Percentiles rank a stretch among this genome's conserved stretches.
Evolutionary conservation across 2,329 filamentous ascomycete species (phyloP).

Genomic region (Mycocentrospora acerina): DNA sequence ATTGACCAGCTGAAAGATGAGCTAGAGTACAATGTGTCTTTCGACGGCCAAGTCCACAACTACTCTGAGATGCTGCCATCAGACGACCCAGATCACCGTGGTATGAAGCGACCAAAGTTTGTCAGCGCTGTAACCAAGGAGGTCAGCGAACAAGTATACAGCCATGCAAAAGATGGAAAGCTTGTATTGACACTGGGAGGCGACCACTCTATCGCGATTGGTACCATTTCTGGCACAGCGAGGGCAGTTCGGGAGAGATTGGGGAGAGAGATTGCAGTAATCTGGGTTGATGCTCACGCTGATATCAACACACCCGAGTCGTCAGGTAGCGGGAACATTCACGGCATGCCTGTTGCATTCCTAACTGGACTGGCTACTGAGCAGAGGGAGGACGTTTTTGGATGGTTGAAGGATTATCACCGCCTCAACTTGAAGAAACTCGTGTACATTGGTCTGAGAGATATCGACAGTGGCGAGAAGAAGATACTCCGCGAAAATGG

Average conservation of each 20-base stretch:
- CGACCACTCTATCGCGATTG: slow-evolving; percentile 95
- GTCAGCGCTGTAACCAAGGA: slow-evolving; percentile 82
- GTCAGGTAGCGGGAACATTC: slow-evolving; percentile 87
- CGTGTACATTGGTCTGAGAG: slow-evolving; percentile 93
- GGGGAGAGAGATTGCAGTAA: slow-evolving; percentile 82
- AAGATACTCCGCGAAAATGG: slow-evolving; percentile 81
- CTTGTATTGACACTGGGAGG: slow-evolving; percentile 92
- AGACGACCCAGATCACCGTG: slow-evolving; percentile 75
- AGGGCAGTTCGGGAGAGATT: slow-evolving; percentile 83
- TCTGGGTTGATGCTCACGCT: slow-evolving; percentile 98
- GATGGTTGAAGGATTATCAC: slow-evolving; percentile 80
- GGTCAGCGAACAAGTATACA: slow-evolving; percentile 83
- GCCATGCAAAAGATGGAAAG: slow-evolving; percentile 77
- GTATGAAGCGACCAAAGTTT: slow-evolving; percentile 90
- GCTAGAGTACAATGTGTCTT: slow-evolving; percentile 83
- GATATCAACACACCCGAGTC: slow-evolving; percentile 97
- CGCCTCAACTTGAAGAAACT: slow-evolving; percentile 75
- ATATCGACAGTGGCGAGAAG: slow-evolving; percentile 95
- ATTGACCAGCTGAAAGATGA: slow-evolving; percentile 81
- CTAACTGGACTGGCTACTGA: slow-evolving; percentile 81
- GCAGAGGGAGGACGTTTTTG: slow-evolving; percentile 77
- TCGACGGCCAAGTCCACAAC: slow-evolving; percentile 78
- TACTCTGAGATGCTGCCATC: slow-evolving; percentile 75
- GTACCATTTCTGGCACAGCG: slow-evolving; percentile 83
- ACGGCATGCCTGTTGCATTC: slow-evolving; percentile 97